Evolutionary conservation across 495 filamentous ascomycete genomes (phyloP), one percentile per base, ranked within the genome.

Genomic region (Aspergillus cavernicola): DNA sequence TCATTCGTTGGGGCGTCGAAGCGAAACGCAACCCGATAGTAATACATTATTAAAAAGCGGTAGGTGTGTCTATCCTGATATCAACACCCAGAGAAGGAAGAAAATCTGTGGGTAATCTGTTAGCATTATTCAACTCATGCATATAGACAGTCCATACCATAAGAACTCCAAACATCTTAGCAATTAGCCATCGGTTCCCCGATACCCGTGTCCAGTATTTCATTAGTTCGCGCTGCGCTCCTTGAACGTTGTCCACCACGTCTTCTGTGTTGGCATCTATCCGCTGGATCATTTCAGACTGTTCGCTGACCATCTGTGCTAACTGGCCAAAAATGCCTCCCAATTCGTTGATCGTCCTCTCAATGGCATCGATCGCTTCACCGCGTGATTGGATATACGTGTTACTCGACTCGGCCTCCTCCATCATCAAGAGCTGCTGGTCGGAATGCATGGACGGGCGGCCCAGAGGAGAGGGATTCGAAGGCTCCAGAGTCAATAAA

Each of bases 231-330:
- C 92, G 81, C 65, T 98, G 93, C 10, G 93, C 93, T 23, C 93
- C 93, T 66, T 96, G 81, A 12, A 98, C 93, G 62, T 98, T 97
- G 61, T 96, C 92, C 26, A 98, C 95, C 13, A 97, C 87, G 66
- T 97, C 89, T 64, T 93, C 86, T 0, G 92, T 96, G 69, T 97
- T 97, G 47, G 92, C 92, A 61, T 98, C 93, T 55, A 95, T 95
- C 24, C 89, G 80, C 67, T 83, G 86, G 40, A 95, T 92, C 85
- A 92, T 95, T 66, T 96, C 93, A 47, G 88, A 88, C 68, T 98
- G 93, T 68, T 97, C 95, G 57, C 85, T 89, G 36, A 98, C 93
- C 95, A 98, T 97, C 64, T 87, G 82, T 28, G 93, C 91, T n/a
- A 98, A 71, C 68, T 98, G 93, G 1, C 92, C 91, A 61, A 98